Base-by-base conservation (phyloP, 345 rosid genomes). In the Mercurialis annua region DNA sequence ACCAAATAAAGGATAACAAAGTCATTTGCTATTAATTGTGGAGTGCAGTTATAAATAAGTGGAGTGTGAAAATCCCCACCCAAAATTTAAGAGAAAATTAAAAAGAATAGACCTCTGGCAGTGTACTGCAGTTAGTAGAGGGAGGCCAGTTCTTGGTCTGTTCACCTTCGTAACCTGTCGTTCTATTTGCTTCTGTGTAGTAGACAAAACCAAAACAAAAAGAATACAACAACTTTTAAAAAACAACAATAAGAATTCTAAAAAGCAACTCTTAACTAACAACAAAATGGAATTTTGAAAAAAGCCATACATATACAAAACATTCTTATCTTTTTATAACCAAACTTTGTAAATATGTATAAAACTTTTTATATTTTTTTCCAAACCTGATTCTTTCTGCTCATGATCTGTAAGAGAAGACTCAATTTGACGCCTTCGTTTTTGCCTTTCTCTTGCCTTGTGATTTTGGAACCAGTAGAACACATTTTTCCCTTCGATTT, bases 391-490 rank as follows among this genome's bases (percentile, higher is more conserved):
- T 47, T 85, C 87, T 76, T 84, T 88, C 4, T 57, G 62, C n/a
- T 17, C 24, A 6, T 57, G 52, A 43, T 75, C 77, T 14, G 46
- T 63, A 17, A 62, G 52, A 12, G 57, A 59, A 40, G 82, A 83
- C 68, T 94, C 97, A 92, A 89, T 81, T 70, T 90, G 90, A 49
- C 96, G 89, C 49, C 97, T 86, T 0, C 93, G 87, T 72, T 87
- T 89, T 61, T 85, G 96, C 21, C 97, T 81, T 47, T 92, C 97
- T 33, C 98, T 82, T 6, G 98, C 97, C 83, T 93, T 93, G 75
- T 93, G 98, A 71, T 93, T 93, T 70, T 93, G 98, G 59, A 93
- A 93, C 98, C 98, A 92, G 78, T 92, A 92, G 72, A 92, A 92
- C 27, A 92, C 97, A 61, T 92, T 92, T 74, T 92, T 92, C 36